Percentiles rank a stretch among this genome's conserved stretches.
Conservation (phyloP, 2,329 filamentous ascomycete genomes). For the Colletotrichum tropicale region DNA sequence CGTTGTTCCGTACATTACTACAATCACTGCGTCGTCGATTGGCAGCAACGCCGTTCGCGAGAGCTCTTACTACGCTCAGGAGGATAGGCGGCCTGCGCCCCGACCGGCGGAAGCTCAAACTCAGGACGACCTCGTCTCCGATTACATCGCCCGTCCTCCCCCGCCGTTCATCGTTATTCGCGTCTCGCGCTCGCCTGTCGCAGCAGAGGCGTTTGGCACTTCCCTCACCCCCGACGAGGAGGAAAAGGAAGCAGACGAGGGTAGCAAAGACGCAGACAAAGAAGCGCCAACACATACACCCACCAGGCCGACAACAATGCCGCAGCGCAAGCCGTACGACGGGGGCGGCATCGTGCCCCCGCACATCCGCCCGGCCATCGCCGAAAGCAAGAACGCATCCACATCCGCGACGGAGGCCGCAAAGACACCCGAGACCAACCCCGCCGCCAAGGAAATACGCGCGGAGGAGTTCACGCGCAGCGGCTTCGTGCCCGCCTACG, state of each 20-base stretch:
- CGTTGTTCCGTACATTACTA: accelerated
- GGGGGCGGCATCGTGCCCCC: neutral
- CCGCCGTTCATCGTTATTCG: neutral
- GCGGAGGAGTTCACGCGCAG: neutral
- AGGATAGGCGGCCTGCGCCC: accelerated
- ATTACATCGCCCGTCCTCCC: neutral
- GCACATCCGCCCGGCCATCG: neutral
- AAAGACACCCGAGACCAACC: neutral
- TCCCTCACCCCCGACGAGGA: neutral
- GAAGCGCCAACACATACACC: neutral
- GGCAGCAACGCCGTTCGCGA: accelerated
- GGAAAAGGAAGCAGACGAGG: neutral
- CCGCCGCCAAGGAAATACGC: neutral
- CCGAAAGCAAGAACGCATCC: neutral
- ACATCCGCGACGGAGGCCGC: neutral
- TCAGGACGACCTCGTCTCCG: accelerated
- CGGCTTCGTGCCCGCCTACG: neutral
- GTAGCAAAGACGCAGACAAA: neutral
- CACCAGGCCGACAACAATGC: neutral
- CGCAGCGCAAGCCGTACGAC: neutral
- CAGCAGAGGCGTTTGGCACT: neutral
- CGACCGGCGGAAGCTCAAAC: accelerated
- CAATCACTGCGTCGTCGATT: accelerated
- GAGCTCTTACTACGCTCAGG: neutral
- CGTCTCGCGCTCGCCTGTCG: neutral